phyloP scores from a whole-genome alignment of 2,329 filamentous ascomycete species.

The Grosmannia huntii region DNA sequence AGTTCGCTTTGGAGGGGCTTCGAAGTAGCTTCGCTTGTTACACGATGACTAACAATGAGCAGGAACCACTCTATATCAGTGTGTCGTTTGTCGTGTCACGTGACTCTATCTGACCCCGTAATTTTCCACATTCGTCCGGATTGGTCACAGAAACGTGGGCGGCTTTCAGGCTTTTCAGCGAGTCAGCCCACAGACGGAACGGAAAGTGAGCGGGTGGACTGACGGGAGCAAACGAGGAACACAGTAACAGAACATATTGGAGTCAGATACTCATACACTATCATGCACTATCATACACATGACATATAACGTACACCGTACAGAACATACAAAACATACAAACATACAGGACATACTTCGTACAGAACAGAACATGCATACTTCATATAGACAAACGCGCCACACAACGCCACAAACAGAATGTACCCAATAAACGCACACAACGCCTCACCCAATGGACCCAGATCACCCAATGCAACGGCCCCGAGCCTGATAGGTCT shows the following conservation, averaged over 20 bases:
- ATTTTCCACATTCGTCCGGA: no score
- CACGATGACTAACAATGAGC: background rate
- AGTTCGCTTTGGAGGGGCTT: background rate
- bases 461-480: slow-evolving; percentile 9
- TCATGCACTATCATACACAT: background rate
- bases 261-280: background rate
- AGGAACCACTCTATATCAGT: no score
- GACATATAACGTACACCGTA: background rate
- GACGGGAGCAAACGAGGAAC: no score
- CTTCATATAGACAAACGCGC: slow-evolving; percentile 4
- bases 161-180: no score
- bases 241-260: background rate
- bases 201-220: background rate
- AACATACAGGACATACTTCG: slow-evolving; percentile 2
- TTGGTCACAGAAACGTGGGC: no score
- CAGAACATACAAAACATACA: slow-evolving; percentile 4
- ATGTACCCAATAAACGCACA: background rate
- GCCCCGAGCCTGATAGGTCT: slow-evolving; percentile 6
- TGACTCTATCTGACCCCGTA: no score
- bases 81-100: no score
- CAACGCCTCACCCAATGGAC: background rate
- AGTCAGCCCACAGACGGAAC: background rate
- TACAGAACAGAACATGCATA: background rate
- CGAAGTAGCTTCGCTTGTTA: background rate
- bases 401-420: background rate